Conservation (phyloP, 371 early-diverging fungal genomes). For the Mortierella sp. region DNA sequence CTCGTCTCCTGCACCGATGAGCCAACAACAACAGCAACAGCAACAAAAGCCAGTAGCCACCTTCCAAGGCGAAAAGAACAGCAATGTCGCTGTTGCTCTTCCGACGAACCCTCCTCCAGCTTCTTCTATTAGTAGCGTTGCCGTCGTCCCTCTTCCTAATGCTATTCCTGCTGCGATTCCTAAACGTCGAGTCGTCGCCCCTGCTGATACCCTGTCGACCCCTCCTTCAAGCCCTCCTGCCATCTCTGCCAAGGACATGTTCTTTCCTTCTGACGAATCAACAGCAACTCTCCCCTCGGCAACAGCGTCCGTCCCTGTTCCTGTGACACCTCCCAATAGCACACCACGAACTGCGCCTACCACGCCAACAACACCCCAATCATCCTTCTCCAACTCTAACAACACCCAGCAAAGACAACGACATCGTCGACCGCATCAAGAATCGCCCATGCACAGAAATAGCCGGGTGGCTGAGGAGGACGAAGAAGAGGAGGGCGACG, state of each 20-base stretch:
- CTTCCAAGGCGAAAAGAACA: constrained; percentile 5
- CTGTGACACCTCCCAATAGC: neutral
- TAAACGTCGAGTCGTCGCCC: constrained; percentile 4
- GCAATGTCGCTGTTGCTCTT: neutral
- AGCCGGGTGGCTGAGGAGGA: constrained; percentile 9
- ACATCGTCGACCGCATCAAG: constrained; percentile 4
- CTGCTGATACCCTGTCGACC: constrained; percentile 20
- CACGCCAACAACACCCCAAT: neutral
- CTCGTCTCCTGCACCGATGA: neutral
- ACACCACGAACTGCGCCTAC: neutral
- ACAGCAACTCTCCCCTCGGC: neutral
- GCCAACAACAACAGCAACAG: constrained; percentile 6
- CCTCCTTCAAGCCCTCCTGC: constrained; percentile 34
- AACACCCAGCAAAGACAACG: neutral
- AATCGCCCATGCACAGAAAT: constrained; percentile 2
- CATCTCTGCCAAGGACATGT: constrained; percentile 8
- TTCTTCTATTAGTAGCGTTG: neutral
- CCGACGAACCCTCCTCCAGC: neutral
- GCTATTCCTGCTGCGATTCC: constrained; percentile 8
- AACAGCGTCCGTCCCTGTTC: neutral
- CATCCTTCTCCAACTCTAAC: neutral
- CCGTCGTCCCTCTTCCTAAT: neutral
- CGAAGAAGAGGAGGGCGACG: constrained; percentile 1
- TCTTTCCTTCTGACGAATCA: constrained; percentile 15
- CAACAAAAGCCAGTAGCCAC: neutral